Evolutionary conservation across 768 basidiomycete genomes (phyloP), one percentile per base, ranked within the genome.

Genomic region (Mycena filopes): DNA sequence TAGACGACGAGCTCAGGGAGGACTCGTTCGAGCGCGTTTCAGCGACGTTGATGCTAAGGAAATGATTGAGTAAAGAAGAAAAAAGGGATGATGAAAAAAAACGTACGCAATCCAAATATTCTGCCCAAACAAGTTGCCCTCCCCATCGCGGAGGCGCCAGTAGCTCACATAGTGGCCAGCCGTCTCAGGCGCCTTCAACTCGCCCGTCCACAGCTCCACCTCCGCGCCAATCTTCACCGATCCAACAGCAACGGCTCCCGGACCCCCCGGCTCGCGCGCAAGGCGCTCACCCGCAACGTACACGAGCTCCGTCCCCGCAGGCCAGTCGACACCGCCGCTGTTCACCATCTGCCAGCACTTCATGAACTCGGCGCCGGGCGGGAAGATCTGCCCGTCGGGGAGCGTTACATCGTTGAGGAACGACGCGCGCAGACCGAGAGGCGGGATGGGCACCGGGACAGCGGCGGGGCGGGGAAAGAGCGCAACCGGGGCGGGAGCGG

Each of bases 331-430:
- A 16, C 70, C 72, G 18, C 93, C 89, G 68, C 84, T 84, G 70
- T 96, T 96, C 31, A 81, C 66, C 81, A 95, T 83, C 60, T 83
- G 81, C 94, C 94, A 96, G 23, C 87, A 87, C 77, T 95, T 95
- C 59, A 94, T 85, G 71, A 95, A 96, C 73, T 92, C 92, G 0
- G 92, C 92, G 36, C 94, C 94, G 9, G 92, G 88, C 31, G 92
- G 92, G 73, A 95, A 91, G 25, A 81, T 76, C 70, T 93, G 91
- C 1, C 93, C 93, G 69, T 91, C 89, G 5, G 85, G 80, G 53
- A 93, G 89, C 36, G 91, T 94, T 42, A 88, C 81, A 72, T 94
- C 90, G 38, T 81, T 81, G 8, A 94, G 64, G 65, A 89, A 89
- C 7, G 78, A 78, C 4, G 91, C 90, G 40, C 81, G 81, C 63